Conservation (phyloP, 2,329 filamentous ascomycete species). For the Penicillium capsulatum region DNA sequence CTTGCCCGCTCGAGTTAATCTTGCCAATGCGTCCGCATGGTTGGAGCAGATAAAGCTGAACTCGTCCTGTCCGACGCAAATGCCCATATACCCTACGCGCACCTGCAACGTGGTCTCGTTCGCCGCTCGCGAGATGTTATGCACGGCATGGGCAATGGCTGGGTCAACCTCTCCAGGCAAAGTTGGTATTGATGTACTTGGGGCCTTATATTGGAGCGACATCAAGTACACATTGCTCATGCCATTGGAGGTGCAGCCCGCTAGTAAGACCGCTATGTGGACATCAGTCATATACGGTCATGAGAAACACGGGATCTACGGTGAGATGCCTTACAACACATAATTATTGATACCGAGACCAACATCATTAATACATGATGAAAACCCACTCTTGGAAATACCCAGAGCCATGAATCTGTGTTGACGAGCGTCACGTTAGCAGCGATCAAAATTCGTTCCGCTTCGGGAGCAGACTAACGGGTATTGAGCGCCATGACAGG, state of each 20-base stretch:
- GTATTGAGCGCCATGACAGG: no score
- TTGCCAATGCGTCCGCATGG: slow-evolving; percentile 5
- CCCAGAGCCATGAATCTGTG: not conserved
- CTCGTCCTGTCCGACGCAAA: slow-evolving; percentile 7
- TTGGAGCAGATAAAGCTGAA: slow-evolving; percentile 5
- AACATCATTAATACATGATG: slow-evolving; percentile 11
- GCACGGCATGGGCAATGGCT: slow-evolving; percentile 6
- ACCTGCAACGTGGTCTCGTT: slow-evolving; percentile 7
- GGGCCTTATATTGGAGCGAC: slow-evolving; percentile 11
- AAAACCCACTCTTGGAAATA: slow-evolving; percentile 1
- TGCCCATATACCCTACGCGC: slow-evolving; percentile 13
- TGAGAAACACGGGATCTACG: not conserved
- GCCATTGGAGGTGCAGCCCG: slow-evolving; percentile 10
- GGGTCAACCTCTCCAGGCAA: slow-evolving; percentile 5
- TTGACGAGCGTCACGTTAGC: not conserved
- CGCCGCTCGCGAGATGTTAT: slow-evolving; percentile 9
- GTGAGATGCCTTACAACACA: slow-evolving; percentile 7
- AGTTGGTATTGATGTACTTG: no score
- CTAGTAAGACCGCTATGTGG: slow-evolving; percentile 7
- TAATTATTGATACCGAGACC: not conserved
- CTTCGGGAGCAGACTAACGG: no score
- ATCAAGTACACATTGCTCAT: slow-evolving; percentile 12
- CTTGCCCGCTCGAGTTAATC: slow-evolving; percentile 1
- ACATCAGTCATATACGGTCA: not conserved
- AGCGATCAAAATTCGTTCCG: no score